Evolutionary conservation across 2,329 filamentous ascomycete species (phyloP), one percentile per base, ranked within the genome.

Genomic region (Aspergillus ruber): DNA sequence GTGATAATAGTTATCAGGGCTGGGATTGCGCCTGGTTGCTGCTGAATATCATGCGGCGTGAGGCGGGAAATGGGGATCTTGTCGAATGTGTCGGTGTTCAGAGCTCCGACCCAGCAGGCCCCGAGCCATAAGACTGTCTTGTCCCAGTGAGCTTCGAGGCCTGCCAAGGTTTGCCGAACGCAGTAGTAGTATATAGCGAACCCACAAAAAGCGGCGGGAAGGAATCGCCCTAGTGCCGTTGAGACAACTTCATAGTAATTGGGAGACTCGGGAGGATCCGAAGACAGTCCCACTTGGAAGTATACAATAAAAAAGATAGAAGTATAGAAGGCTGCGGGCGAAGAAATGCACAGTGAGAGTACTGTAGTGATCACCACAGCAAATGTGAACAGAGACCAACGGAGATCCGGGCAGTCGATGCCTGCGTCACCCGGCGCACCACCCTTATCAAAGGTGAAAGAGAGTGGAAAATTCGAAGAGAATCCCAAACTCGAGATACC

Each of bases 31-130:
- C 80, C 80, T 0, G 80, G 80, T 56, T 83, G 80, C 33, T 79
- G 74, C 55, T 79, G 63, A 56, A 83, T 71, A 55, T 83, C 80
- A 57, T 82, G 79, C 0, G 79, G 78, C 0, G 80, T 83, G 18
- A 83, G 70, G 15, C 80, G 79, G 47, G 81, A 77, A 38, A 83
- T 79, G 0, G 80, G 80, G 43, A 83, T 80, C 43, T 75, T 74
- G 63, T 83, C 80, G 57, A 83, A 82, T 0, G 80, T 83, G 61
- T 82, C 79, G 54, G 80, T 82, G 64, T 82, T 81, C 45, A 83
- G 57, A 18, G 78, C 78, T 13, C 79, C 80, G 3, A 83, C 70
- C 80, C 80, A 83, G 51, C 76, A 79, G 9, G 75, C 71, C 0
- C 80, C 79, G 0, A 83, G 69, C 80, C 80, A 83, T 18, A 83